phyloP scores from a whole-genome alignment of 202 grass and related monocot genomes.

The Dendrocalamus latiflorus region DNA sequence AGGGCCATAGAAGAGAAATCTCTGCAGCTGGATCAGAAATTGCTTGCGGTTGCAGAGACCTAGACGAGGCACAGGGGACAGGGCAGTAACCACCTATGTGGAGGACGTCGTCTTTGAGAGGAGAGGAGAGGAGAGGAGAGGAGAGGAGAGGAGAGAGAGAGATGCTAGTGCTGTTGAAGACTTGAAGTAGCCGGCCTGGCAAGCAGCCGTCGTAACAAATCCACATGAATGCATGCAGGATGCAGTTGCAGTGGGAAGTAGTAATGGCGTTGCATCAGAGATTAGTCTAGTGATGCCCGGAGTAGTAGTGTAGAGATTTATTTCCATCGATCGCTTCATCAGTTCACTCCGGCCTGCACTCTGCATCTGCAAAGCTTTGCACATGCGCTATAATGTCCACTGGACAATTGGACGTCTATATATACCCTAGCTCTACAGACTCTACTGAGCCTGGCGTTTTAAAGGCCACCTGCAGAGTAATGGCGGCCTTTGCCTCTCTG shows the following conservation, averaged over 20 bases:
- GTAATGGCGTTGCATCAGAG: not conserved
- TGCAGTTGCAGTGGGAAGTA: not conserved
- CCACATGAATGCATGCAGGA: not conserved
- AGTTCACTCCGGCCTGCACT: not conserved
- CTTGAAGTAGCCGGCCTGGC: not conserved
- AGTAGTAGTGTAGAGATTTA: not conserved
- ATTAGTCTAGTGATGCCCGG: not conserved
- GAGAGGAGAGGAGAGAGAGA: no score
- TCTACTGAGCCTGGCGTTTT: not conserved
- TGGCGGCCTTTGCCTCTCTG: not conserved
- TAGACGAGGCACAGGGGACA: not conserved
- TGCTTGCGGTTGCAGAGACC: not conserved
- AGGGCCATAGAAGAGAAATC: not conserved
- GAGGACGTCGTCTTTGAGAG: not conserved
- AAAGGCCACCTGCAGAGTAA: not conserved
- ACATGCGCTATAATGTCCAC: not conserved
- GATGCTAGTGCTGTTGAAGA: not conserved
- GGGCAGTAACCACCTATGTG: not conserved
- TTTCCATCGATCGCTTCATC: not conserved
- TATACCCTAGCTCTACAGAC: not conserved
- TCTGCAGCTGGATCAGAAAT: not conserved
- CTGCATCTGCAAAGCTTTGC: not conserved
- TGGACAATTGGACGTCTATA: not conserved
- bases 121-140: not conserved
- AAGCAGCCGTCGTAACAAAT: not conserved